Conservation (phyloP, 208 protist genomes). For the Leishmania arabica region DNA sequence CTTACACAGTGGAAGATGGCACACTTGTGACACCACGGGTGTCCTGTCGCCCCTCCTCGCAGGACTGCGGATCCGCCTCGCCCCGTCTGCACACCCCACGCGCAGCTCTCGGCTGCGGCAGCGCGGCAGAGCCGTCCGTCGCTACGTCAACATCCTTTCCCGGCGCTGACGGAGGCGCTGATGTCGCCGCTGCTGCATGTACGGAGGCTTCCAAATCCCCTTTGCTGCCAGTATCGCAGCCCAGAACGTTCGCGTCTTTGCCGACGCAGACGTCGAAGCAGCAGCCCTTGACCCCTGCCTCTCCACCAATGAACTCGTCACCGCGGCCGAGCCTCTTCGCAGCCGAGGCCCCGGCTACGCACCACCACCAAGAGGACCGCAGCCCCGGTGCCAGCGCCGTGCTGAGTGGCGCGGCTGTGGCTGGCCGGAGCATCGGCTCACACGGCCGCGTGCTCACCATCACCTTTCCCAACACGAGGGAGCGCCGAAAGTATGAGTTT, state of each 20-base stretch:
- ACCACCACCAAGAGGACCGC: neutral
- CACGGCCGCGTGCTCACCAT: conserved; percentile 22
- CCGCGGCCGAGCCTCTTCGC: neutral
- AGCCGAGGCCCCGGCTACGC: neutral
- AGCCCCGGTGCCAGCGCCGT: neutral
- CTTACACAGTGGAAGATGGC: conserved; percentile 20
- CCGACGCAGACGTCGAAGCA: neutral
- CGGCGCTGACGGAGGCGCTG: neutral
- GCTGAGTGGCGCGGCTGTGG: neutral
- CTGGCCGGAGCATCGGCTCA: conserved; percentile 5
- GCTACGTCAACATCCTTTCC: neutral
- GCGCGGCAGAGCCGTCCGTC: neutral
- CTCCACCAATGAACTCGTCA: neutral
- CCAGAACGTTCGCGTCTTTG: neutral
- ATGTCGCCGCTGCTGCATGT: neutral
- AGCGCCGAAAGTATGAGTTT: conserved; percentile 57
- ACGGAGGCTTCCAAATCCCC: neutral
- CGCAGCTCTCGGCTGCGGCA: neutral
- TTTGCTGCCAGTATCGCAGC: neutral
- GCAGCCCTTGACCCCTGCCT: neutral
- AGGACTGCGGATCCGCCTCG: neutral
- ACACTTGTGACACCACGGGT: conserved; percentile 22
- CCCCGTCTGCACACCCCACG: neutral
- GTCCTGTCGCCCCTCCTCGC: conserved; percentile 1
- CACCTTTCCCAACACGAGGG: conserved; percentile 11